Percentiles rank a stretch among this genome's conserved stretches.
phyloP scores from a whole-genome alignment of 2,329 filamentous ascomycete species.

The Sarocladiaceae sp. region DNA sequence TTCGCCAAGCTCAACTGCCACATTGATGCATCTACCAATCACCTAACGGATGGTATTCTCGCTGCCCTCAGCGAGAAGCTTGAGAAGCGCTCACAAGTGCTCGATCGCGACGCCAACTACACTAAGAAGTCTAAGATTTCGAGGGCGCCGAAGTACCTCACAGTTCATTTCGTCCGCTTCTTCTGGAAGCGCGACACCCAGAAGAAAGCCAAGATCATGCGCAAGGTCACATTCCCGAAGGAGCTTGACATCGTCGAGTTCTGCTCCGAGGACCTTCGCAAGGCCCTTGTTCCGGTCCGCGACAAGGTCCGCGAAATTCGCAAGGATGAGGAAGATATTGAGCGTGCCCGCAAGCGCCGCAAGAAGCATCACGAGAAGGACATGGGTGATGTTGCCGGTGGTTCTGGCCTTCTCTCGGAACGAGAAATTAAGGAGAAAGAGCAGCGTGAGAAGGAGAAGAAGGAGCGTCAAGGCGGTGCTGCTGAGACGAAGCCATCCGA shows the following conservation, averaged over 20 bases:
- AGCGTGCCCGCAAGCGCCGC: slow-evolving; percentile 86
- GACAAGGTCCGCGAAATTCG: slow-evolving; percentile 94
- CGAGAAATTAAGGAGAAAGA: slow-evolving; percentile 49
- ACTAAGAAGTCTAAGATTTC: slow-evolving; percentile 90
- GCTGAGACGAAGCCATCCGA: slow-evolving; percentile 35
- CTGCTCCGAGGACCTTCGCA: slow-evolving; percentile 84
- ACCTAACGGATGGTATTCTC: slow-evolving; percentile 81
- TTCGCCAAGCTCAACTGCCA: slow-evolving; percentile 97
- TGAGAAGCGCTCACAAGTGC: slow-evolving; percentile 77
- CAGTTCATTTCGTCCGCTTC: slow-evolving; percentile 96
- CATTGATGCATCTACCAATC: slow-evolving; percentile 82
- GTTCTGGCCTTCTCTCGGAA: slow-evolving; percentile 45
- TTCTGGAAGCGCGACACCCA: slow-evolving; percentile 95
- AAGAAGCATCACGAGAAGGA: slow-evolving; percentile 58
- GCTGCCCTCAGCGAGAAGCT: slow-evolving; percentile 82
- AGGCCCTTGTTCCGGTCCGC: slow-evolving; percentile 81
- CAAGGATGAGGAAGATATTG: slow-evolving; percentile 92
- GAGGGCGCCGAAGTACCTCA: slow-evolving; percentile 88
- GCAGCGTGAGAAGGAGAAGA: slow-evolving; percentile 40
- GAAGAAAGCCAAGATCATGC: slow-evolving; percentile 99
- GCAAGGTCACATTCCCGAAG: slow-evolving; percentile 92
- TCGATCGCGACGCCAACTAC: slow-evolving; percentile 77
- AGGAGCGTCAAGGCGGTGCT: slow-evolving; percentile 40
- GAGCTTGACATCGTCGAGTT: slow-evolving; percentile 94
- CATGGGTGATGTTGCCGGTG: slow-evolving; percentile 39